These are phyloP conservation scores for Colletotrichum simmondsii DNA, from an alignment of 2,329 filamentous ascomycete species.

Conservation along the genomic window DNA sequence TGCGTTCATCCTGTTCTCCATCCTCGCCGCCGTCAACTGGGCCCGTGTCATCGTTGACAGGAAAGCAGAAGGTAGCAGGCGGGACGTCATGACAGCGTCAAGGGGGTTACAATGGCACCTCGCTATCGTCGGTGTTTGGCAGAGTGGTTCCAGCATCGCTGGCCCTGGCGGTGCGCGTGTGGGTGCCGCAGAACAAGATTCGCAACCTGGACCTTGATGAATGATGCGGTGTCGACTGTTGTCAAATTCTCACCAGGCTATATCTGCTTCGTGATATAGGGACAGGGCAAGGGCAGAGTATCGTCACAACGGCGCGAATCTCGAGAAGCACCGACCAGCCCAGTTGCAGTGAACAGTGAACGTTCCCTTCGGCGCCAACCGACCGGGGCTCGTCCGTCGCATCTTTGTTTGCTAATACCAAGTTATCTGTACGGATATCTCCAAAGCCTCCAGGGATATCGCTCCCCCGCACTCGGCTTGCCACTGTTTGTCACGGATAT, in stretches of 20 bases:
- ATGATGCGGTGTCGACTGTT: not conserved
- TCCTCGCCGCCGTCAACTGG: not conserved
- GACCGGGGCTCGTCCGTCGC: conserved; percentile 9
- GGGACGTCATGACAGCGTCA: conserved; percentile 28
- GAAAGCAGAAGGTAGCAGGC: conserved; percentile 1
- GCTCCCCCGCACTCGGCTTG: conserved; percentile 9
- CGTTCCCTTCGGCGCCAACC: conserved; percentile 20
- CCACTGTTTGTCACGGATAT: conserved; percentile 6
- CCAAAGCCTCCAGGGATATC: conserved; percentile 2
- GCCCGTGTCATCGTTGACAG: not conserved
- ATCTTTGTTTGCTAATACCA: conserved; percentile 12
- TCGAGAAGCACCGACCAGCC: not conserved
- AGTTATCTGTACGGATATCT: not conserved
- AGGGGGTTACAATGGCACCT: conserved; percentile 21
- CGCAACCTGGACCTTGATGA: conserved; percentile 1
- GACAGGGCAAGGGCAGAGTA: not conserved
- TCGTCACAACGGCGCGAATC: not conserved
- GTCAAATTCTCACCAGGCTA: not conserved
- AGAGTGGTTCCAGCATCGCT: not conserved
- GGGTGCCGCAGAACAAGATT: not conserved
- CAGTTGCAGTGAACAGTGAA: not conserved
- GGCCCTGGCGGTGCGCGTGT: not conserved
- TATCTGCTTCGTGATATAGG: conserved; percentile 18
- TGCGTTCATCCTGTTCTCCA: not conserved
- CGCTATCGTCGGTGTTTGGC: conserved; percentile 8